A percentile compares a stretch with the other conserved stretches of the same genome.
These are phyloP conservation scores for Aspergillus pseudoviridinutans DNA, from an alignment of 2,329 filamentous ascomycete genomes.

Conservation along the genomic window DNA sequence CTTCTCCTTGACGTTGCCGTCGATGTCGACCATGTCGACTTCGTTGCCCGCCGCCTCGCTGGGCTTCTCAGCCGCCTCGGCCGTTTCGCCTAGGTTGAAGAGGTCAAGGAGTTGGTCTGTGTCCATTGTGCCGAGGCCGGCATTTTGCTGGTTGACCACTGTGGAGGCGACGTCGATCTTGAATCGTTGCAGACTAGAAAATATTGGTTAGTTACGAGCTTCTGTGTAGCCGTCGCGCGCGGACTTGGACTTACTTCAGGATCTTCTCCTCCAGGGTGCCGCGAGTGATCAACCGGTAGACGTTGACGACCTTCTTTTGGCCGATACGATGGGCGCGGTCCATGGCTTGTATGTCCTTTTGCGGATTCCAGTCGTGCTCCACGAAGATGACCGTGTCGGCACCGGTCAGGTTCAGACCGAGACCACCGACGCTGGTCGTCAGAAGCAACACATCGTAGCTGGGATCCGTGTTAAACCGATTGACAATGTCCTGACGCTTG, in stretches of 20 bases:
- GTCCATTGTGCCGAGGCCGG: slow-evolving; percentile 91
- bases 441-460: slow-evolving; percentile 91
- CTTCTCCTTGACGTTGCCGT: slow-evolving; percentile 87
- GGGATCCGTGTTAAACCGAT: slow-evolving; percentile 96
- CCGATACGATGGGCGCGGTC: slow-evolving; percentile 96
- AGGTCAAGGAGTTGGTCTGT: slow-evolving; percentile 97
- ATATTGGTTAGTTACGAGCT: slow-evolving; percentile 14
- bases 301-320: slow-evolving; percentile 99
- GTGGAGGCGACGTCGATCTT: slow-evolving; percentile 98
- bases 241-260: slow-evolving; percentile 57
- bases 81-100: slow-evolving; percentile 80
- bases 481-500: slow-evolving; percentile 94
- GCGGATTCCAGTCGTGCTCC: slow-evolving; percentile 99
- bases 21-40: slow-evolving; percentile 82
- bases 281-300: slow-evolving; percentile 92
- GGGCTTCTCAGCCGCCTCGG: slow-evolving; percentile 55
- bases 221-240: slow-evolving; percentile 4
- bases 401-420: slow-evolving; percentile 91
- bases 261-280: slow-evolving; percentile 99
- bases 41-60: slow-evolving; percentile 53
- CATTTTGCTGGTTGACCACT: slow-evolving; percentile 98
- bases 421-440: slow-evolving; percentile 90
- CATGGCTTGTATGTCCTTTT: slow-evolving; percentile 98
- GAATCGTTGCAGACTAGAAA: slow-evolving; percentile 82
- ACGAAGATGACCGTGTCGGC: slow-evolving; percentile 99